These are phyloP conservation scores for Massarina eburnea DNA, from an alignment of 2,329 filamentous ascomycete genomes.

Conservation along the genomic window DNA sequence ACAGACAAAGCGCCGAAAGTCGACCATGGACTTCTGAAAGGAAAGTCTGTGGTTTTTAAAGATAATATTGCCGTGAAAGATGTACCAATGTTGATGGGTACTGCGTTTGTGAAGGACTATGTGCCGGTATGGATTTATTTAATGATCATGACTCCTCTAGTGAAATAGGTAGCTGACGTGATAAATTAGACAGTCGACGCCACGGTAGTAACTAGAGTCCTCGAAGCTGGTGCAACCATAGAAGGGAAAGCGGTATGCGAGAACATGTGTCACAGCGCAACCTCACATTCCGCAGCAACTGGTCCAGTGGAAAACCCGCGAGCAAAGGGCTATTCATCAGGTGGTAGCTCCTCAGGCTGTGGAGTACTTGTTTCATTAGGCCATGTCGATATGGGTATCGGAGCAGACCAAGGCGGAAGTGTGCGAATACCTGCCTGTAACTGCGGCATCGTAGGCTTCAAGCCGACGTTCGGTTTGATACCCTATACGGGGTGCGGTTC, in stretches of 20 bases:
- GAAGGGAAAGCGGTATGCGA: slow-evolving; percentile 36
- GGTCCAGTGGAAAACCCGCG: slow-evolving; percentile 53
- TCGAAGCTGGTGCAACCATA: slow-evolving; percentile 31
- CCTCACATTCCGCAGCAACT: slow-evolving; percentile 37
- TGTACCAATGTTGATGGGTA: slow-evolving; percentile 37
- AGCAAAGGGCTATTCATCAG: slow-evolving; percentile 49
- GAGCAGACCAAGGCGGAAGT: slow-evolving; percentile 53
- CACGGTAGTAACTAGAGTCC: slow-evolving; percentile 31
- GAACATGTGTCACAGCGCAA: slow-evolving; percentile 34
- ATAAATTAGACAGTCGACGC: slow-evolving; percentile 22
- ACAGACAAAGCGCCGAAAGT: slow-evolving; percentile 27
- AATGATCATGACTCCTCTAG: slow-evolving; percentile 7
- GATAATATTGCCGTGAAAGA: slow-evolving; percentile 37
- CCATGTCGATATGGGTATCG: slow-evolving; percentile 49
- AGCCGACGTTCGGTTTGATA: slow-evolving; percentile 56
- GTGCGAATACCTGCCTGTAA: slow-evolving; percentile 49
- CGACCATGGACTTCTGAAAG: slow-evolving; percentile 36
- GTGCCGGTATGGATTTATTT: slow-evolving; percentile 14
- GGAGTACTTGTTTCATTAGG: slow-evolving; percentile 51
- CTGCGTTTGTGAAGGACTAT: slow-evolving; percentile 24
- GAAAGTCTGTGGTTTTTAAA: slow-evolving; percentile 37
- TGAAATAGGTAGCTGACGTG: slow-evolving; percentile 10
- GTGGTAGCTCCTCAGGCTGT: slow-evolving; percentile 54
- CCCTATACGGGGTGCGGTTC: slow-evolving; percentile 55
- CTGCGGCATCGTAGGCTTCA: slow-evolving; percentile 49